Evolutionary conservation across 2,329 filamentous ascomycete species (phyloP), one percentile per base, ranked within the genome.

Genomic region (Paracoccidioides lutzii): DNA sequence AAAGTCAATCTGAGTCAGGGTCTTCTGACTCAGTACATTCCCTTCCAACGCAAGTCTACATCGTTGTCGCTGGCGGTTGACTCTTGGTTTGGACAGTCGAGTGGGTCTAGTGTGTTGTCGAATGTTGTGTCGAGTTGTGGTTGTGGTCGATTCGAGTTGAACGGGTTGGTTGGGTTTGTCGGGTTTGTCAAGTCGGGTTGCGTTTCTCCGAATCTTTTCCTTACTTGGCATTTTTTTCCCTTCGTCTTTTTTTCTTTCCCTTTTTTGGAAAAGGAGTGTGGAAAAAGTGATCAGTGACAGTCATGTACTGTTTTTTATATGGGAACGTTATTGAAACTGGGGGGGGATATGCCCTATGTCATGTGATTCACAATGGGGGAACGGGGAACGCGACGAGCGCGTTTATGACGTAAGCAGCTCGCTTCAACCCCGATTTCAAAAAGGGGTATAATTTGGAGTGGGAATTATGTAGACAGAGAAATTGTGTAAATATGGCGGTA

Each of bases 1-100:
- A 52, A 68, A 73, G 41, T 69, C 70, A 51, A 74, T 70, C 56
- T 74, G 71, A 0, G 71, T 74, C 14, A 74, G 64, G 0, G 71
- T 74, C 2, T 69, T 66, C 49, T 74, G 71, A 12, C 64, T 66
- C 6, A 53, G 59, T 14, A 62, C 52, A 35, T 59, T 58, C 37
- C 60, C 56, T 15, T 56, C 59, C 14, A 60, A 49, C 3, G 59
- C 55, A 15, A 59, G 37, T 49, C 60, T 54, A 55, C 22, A 22
- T 22, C 58, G 52, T 46, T 57, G 46, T 14, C 59, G 54, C 32
- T 55, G 57, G 6, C 35, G 49, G 37, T 52, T 32, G 37, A 14
- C 22, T 30, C 15, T 42, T 35, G 49, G 41, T 33, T 42, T 40
- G 10, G 4, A 22, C 12, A 12, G 22, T 32, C 22, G 10, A 22